phyloP scores from a whole-genome alignment of 352 stramenopile species.

The Phytophthora meadii region DNA sequence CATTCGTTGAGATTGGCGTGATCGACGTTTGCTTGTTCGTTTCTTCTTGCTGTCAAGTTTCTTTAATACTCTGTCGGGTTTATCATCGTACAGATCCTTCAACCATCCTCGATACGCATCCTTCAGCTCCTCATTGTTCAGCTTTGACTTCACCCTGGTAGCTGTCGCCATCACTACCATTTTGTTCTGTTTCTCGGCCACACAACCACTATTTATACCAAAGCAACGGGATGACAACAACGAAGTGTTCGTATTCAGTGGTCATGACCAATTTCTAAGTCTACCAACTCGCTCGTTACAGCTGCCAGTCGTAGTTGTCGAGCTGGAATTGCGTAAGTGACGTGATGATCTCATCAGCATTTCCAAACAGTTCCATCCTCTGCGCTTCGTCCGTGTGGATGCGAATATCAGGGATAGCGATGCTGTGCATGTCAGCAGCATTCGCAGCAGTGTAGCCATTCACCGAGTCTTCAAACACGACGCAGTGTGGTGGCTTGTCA shows the following conservation, averaged over 20 bases:
- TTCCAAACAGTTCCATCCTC: constrained; percentile 52
- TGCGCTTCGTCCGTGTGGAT: constrained; percentile 62
- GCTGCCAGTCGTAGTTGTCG: constrained; percentile 59
- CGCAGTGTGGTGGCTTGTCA: constrained; percentile 46
- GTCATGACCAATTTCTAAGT: background rate
- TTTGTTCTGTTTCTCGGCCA: background rate
- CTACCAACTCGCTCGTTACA: constrained; percentile 20
- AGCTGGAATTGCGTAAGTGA: constrained; percentile 69
- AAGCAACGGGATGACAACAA: constrained; percentile 5
- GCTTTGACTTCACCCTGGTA: constrained; percentile 9
- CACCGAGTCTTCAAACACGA: constrained; percentile 85
- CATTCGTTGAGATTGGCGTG: constrained; percentile 12
- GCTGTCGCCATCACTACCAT: constrained; percentile 11
- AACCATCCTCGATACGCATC: constrained; percentile 54
- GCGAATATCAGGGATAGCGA: constrained; percentile 74
- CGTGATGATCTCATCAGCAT: constrained; percentile 70
- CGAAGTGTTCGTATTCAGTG: constrained; percentile 18
- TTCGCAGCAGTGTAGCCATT: constrained; percentile 72
- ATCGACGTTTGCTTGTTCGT: background rate
- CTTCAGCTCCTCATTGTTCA: constrained; percentile 41
- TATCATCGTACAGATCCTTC: constrained; percentile 50
- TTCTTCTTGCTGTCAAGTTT: constrained; percentile 46
- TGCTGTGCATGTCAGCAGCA: constrained; percentile 68
- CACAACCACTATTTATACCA: constrained; percentile 29
- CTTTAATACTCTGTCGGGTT: constrained; percentile 41